These are phyloP conservation scores for Cyclanthera cordifolia DNA, from an alignment of 306 rosid genomes.

Conservation along the genomic window DNA sequence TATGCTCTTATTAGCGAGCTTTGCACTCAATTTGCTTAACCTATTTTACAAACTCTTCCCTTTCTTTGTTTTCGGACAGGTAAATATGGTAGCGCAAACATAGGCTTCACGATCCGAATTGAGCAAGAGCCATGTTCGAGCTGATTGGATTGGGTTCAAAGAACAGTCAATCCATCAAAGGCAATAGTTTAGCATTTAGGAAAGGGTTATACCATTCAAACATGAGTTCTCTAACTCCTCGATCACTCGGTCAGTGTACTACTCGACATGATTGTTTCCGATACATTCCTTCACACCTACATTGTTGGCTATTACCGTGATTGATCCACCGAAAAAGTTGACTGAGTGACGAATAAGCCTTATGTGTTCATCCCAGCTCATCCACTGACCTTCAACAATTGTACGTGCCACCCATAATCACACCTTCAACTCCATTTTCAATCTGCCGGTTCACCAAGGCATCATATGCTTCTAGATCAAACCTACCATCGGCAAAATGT, in stretches of 20 bases:
- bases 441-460: constrained; percentile 64
- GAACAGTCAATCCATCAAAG: constrained; percentile 75
- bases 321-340: constrained; percentile 77
- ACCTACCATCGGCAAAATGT: constrained; percentile 90
- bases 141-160: constrained; percentile 77
- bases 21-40: constrained; percentile 34
- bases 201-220: constrained; percentile 44
- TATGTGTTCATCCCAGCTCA: constrained; percentile 98
- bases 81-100: constrained; percentile 82
- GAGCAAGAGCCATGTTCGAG: constrained; percentile 86
- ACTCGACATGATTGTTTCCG: constrained; percentile 57
- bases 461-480: constrained; percentile 92
- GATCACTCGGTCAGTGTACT: constrained; percentile 35
- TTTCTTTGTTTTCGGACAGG: constrained; percentile 63
- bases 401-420: constrained; percentile 95
- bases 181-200: constrained; percentile 50
- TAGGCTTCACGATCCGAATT: constrained; percentile 85
- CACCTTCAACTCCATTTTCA: constrained; percentile 58
- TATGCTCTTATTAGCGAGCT: too few species aligned
- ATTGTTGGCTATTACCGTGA: constrained; percentile 83
- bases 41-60: constrained; percentile 52
- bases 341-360: constrained; percentile 92
- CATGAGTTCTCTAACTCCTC: constrained; percentile 68
- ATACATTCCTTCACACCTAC: constrained; percentile 95
- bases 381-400: constrained; percentile 85